phyloP scores from a whole-genome alignment of 768 basidiomycete species.

The Lactarius pseudohatsudake region DNA sequence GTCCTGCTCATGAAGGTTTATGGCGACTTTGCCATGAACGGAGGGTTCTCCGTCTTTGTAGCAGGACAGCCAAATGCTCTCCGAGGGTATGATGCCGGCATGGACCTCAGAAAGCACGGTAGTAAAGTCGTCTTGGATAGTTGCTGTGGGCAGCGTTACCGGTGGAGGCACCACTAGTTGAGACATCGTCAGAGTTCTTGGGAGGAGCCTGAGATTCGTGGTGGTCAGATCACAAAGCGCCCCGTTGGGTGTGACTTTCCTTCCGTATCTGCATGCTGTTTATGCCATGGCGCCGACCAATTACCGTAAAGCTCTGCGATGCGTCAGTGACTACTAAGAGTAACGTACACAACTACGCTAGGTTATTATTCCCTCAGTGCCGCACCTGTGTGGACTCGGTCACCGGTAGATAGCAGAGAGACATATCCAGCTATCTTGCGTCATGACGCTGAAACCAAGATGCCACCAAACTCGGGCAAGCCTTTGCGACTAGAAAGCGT shows the following conservation, averaged over 20 bases:
- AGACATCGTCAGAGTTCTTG: background rate
- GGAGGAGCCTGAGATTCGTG: background rate
- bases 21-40: conserved; percentile 26
- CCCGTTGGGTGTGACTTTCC: background rate
- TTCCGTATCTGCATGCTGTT: background rate
- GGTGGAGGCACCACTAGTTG: conserved; percentile 12
- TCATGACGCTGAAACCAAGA: background rate
- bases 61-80: conserved; percentile 29
- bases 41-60: conserved; percentile 28
- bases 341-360: background rate
- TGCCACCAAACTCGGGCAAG: background rate
- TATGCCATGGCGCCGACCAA: background rate
- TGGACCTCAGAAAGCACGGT: conserved; percentile 28
- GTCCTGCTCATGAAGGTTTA: conserved; percentile 24
- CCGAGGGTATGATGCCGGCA: conserved; percentile 25
- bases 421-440: background rate
- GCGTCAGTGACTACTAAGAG: background rate
- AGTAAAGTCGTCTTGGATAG: conserved; percentile 27
- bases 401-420: background rate
- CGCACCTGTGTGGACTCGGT: no score
- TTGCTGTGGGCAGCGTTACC: conserved; percentile 23
- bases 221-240: background rate
- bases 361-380: background rate
- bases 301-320: background rate
- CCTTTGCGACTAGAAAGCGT: background rate